Evolutionary conservation across 371 early-diverging fungal species (phyloP).

Genomic region (Mortierella sp.): DNA sequence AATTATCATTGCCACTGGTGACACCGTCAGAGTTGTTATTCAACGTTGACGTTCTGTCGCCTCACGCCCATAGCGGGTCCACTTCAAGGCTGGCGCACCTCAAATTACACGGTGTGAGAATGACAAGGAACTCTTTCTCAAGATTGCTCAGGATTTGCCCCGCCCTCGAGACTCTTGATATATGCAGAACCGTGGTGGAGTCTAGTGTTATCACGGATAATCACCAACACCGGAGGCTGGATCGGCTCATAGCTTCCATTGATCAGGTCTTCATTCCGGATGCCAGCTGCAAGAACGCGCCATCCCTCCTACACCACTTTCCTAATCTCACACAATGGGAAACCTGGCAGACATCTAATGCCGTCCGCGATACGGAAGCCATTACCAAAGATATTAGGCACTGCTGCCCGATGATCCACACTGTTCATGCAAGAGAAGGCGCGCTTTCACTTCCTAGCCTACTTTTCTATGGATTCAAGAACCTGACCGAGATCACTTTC

Average conservation of each 20-base stretch:
- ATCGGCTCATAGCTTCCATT: neutral
- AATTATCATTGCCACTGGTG: neutral
- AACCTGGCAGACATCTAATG: neutral
- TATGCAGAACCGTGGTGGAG: neutral
- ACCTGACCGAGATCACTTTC: no score
- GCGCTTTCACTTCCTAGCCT: no score
- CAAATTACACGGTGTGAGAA: neutral
- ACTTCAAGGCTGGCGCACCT: conserved; percentile 4
- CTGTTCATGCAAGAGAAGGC: no score
- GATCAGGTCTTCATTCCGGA: neutral
- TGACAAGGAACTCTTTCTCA: conserved; percentile 7
- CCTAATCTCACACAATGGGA: conserved; percentile 11
- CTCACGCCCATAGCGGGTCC: neutral
- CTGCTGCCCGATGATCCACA: no score
- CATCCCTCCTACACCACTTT: conserved; percentile 4
- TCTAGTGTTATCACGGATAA: neutral
- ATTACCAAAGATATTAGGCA: no score
- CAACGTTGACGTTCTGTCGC: neutral
- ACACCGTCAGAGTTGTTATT: neutral
- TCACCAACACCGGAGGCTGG: conserved; percentile 4
- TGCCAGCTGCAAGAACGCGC: neutral
- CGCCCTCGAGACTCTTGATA: neutral
- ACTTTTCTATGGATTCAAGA: no score
- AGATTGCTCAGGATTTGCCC: conserved; percentile 4
- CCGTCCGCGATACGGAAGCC: no score